Base-by-base conservation (phyloP, 108 stramenopile genomes). In the Nannochloropsis salina region DNA sequence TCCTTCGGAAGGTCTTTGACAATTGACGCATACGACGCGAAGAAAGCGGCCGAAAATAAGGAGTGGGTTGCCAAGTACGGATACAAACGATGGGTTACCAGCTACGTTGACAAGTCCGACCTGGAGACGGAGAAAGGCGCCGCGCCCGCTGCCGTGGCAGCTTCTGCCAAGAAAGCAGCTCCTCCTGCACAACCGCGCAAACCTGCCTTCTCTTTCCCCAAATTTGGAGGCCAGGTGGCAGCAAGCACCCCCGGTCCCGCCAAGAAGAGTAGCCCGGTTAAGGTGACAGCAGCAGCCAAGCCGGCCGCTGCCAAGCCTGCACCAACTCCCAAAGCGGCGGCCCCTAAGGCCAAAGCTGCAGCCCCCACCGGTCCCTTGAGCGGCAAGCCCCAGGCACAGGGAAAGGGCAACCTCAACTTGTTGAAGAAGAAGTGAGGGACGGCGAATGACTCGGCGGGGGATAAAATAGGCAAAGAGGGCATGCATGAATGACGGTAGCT, bases 41-140 rank as follows among this genome's bases (percentile, higher is more conserved):
- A 20, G 22, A 22, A 81, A 40, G 81, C 81, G 2, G 22, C 81
- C 2, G 40, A 31, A n/a, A 41, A 21, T 44, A 82, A 83, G 82
- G 43, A 79, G 83, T 89, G 89, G 89, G 43, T 86, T n/a, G 83
- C 44, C 10, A 89, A 89, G 83, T 89, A 89, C 81, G 89, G 89
- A 3, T 86, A 89, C 79, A 82, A 82, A 18, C 83, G 89, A 18
- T 86, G 44, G 42, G 86, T 86, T 84, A 86, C 89, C 18, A 80
- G 83, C 45, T 89, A 89, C 89, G 81, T 89, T 21, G 89, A 89
- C 84, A 89, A 89, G 82, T 86, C 85, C 40, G 89, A 85, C 42
- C 45, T 42, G 20, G 80, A 40, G 9, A 44, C 83, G 44, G 80
- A 43, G 42, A 12, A 81, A 6, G 43, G 44, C 18, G 42, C 83